Evolutionary conservation across 768 basidiomycete species (phyloP).

Genomic region (Hypsizygus marmoreus): DNA sequence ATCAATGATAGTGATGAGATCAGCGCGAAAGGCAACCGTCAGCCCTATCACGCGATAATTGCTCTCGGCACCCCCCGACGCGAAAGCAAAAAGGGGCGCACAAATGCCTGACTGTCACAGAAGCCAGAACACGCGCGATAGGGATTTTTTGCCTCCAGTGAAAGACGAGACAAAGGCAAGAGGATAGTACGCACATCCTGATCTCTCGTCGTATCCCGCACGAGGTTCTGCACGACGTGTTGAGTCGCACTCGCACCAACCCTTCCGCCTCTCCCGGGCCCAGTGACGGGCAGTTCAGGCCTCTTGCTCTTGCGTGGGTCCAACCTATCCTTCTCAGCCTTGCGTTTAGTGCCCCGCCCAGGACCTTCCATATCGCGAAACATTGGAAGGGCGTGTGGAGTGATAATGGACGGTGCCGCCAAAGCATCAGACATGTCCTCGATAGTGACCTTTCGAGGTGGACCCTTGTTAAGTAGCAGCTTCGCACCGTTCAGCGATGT

Average conservation of each 20-base stretch:
- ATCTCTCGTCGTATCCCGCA: conserved; percentile 87
- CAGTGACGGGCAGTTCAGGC: conserved; percentile 90
- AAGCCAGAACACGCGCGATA: conserved; percentile 9
- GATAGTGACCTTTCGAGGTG: conserved; percentile 75
- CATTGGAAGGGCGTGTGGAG: conserved; percentile 91
- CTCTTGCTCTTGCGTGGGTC: conserved; percentile 91
- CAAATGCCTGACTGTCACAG: conserved; percentile 11
- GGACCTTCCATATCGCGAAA: conserved; percentile 80
- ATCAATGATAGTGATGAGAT: conserved; percentile 11
- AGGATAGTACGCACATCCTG: conserved; percentile 80
- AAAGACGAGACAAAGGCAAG: conserved; percentile 19
- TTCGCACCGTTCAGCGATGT: conserved; percentile 93
- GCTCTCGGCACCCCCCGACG: not conserved
- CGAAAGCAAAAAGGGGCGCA: conserved; percentile 21
- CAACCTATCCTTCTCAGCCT: conserved; percentile 84
- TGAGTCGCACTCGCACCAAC: conserved; percentile 97
- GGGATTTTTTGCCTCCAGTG: not conserved
- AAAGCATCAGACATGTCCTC: conserved; percentile 90
- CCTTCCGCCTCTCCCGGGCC: conserved; percentile 91
- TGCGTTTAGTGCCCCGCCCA: conserved; percentile 79
- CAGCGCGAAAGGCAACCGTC: conserved; percentile 13
- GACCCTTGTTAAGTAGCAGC: conserved; percentile 84
- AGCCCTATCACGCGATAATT: conserved; percentile 17
- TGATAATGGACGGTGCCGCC: conserved; percentile 84
- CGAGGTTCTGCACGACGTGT: conserved; percentile 93